These are phyloP conservation scores for Escallonia rubra DNA, from an alignment of 129 eudicot species.

Conservation along the genomic window DNA sequence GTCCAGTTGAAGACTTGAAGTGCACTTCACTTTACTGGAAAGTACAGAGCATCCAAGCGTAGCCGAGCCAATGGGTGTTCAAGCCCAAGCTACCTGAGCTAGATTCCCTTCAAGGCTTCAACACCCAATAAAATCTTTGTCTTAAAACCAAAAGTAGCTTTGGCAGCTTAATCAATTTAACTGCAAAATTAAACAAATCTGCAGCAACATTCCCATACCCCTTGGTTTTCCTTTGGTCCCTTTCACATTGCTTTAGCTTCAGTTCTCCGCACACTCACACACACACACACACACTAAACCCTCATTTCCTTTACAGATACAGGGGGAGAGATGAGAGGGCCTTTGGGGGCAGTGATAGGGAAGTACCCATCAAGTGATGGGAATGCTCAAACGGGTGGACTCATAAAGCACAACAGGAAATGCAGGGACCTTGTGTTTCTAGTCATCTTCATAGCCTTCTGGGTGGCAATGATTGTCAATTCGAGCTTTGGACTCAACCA, in stretches of 20 bases:
- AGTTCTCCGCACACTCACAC: neutral
- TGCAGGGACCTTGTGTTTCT: conserved; percentile 92
- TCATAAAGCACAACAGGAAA: conserved; percentile 81
- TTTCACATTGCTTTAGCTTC: conserved; percentile 1
- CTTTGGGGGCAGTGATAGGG: conserved; percentile 65
- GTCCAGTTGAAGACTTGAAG: no score
- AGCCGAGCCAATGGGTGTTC: no score
- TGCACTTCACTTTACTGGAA: no score
- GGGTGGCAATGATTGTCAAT: conserved; percentile 97
- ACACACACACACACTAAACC: neutral
- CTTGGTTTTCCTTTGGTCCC: conserved; percentile 4
- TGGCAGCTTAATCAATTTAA: neutral
- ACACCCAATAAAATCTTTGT: conserved; percentile 16
- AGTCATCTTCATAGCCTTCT: conserved; percentile 78
- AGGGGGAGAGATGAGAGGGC: conserved; percentile 57
- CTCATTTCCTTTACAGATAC: conserved; percentile 5
- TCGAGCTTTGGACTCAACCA: conserved; percentile 91
- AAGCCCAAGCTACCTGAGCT: no score
- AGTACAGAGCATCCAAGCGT: no score
- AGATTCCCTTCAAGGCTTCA: neutral
- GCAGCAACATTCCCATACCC: conserved; percentile 8
- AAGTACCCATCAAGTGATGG: conserved; percentile 80
- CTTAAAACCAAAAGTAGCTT: conserved; percentile 1
- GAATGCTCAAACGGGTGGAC: conserved; percentile 45
- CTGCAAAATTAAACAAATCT: neutral